A percentile compares a stretch with the other conserved stretches of the same genome.
These are phyloP conservation scores for Chytridium lagenaria DNA, from an alignment of 371 early-diverging fungal species.

Conservation along the genomic window DNA sequence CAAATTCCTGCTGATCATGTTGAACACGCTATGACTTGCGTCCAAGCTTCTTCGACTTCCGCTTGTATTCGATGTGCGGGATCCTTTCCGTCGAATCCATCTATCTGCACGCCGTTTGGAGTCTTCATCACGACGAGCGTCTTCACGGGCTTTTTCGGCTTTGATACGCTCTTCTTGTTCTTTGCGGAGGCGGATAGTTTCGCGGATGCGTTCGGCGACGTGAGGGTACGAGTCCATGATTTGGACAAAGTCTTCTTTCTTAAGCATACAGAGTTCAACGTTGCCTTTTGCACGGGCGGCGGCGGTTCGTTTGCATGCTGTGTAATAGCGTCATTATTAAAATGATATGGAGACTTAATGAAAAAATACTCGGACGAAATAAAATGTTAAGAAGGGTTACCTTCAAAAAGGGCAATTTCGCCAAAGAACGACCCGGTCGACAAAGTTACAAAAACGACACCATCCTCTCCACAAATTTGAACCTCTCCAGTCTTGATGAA, in stretches of 20 bases:
- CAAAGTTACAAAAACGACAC: slow-evolving; percentile 38
- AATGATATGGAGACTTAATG: background rate
- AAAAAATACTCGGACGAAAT: too few relatives aligned
- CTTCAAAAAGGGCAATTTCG: slow-evolving; percentile 50
- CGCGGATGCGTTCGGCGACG: slow-evolving; percentile 40
- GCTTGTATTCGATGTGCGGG: background rate
- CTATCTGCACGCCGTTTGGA: slow-evolving; percentile 6
- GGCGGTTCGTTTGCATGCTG: slow-evolving; percentile 45
- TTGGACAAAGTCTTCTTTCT: slow-evolving; percentile 38
- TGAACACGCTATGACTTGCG: slow-evolving; percentile 9
- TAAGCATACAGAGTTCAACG: slow-evolving; percentile 45
- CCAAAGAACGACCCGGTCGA: slow-evolving; percentile 45
- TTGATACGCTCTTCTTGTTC: slow-evolving; percentile 36
- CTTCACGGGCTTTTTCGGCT: slow-evolving; percentile 15
- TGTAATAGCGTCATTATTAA: background rate
- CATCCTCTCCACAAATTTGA: slow-evolving; percentile 38
- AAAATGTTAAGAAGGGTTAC: slow-evolving; percentile 18
- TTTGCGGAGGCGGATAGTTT: slow-evolving; percentile 37
- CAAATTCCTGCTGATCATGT: slow-evolving; percentile 11
- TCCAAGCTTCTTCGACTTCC: slow-evolving; percentile 8
- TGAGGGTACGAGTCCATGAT: slow-evolving; percentile 40
- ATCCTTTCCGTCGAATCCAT: background rate
- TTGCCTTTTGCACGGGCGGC: slow-evolving; percentile 41
- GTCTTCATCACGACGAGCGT: slow-evolving; percentile 6
- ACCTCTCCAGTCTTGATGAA: slow-evolving; percentile 47